Base-by-base conservation (phyloP, 2,329 filamentous ascomycete species). In the Ophiostoma perfectum region DNA sequence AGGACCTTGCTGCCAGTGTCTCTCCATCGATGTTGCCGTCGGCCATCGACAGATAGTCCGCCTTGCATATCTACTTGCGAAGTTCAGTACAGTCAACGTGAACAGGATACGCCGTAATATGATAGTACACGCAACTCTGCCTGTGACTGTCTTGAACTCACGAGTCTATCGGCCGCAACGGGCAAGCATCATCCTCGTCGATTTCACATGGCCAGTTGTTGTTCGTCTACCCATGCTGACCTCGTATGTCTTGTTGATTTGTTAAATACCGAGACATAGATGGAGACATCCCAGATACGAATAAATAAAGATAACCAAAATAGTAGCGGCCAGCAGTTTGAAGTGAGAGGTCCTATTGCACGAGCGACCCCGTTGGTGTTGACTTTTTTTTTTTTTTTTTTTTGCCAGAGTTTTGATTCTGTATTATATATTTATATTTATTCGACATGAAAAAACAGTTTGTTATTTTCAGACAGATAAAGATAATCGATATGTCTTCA, bases 91-190 rank as follows among this genome's bases (percentile, higher is more conserved):
- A 27, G 27, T 27, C 27, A 27, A 27, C 27, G 27, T 27, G 27
- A 27, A 27, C 27, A 27, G 27, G 27, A 27, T 27, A 27, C 27
- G 27, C 27, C 27, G 27, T 27, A 2, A 27, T 27, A 27, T 27
- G 27, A 27, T 27, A 27, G 27, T 27, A 27, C 27, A 27, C 27
- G 27, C 27, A 27, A 27, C 27, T 27, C 27, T 2, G 27, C 2
- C 27, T 27, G 27, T 27, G 27, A 2, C 8, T 47, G 45, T 52
- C 47, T 52, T 8, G 49, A 55, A 11, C 8, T 38, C 55, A 9
- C 55, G 38, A 9, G 55, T 11, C 27, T 60, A 60, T 38, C 55
- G 55, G 55, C 55, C 55, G 55, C 55, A 60, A 60, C 27, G 55
- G 14, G 27, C 55, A 60, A 11, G 55, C 55, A 60, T 60, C 27